phyloP scores from a whole-genome alignment of 805 yeast species.

The Teunomyces atbi region DNA sequence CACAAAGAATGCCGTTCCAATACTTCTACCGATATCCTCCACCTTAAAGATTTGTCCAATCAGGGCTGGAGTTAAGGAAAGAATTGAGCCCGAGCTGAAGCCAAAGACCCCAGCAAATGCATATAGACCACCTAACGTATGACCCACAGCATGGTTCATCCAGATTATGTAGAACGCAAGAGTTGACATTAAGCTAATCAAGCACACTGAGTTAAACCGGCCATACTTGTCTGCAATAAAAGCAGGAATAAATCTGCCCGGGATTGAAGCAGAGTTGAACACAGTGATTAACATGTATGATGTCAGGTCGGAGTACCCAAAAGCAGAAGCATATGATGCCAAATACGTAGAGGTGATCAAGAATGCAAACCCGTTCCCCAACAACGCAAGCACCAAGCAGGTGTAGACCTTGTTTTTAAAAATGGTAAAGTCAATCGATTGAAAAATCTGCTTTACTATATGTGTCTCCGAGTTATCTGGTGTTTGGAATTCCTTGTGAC shows the following conservation, averaged over 20 bases:
- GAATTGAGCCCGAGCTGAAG: slow-evolving; percentile 27
- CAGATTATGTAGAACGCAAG: slow-evolving; percentile 22
- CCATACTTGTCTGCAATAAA: slow-evolving; percentile 25
- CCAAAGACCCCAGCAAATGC: slow-evolving; percentile 26
- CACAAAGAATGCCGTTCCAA: slow-evolving; percentile 20
- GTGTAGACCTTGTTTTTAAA: slow-evolving; percentile 23
- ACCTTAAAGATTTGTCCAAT: slow-evolving; percentile 26
- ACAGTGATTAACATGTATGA: slow-evolving; percentile 22
- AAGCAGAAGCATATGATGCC: slow-evolving; percentile 24
- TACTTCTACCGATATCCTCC: slow-evolving; percentile 23
- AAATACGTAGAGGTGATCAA: slow-evolving; percentile 22
- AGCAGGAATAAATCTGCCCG: slow-evolving; percentile 27
- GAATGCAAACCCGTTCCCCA: slow-evolving; percentile 31
- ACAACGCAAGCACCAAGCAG: slow-evolving; percentile 21
- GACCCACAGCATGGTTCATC: slow-evolving; percentile 26
- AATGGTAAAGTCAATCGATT: slow-evolving; percentile 23
- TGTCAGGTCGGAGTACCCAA: slow-evolving; percentile 17
- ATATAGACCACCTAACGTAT: slow-evolving; percentile 20
- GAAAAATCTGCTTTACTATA: slow-evolving; percentile 15
- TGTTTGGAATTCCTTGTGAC: slow-evolving; percentile 13
- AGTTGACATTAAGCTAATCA: slow-evolving; percentile 18
- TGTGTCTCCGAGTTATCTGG: not conserved
- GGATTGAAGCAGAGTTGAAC: slow-evolving; percentile 24
- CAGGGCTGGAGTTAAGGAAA: slow-evolving; percentile 23
- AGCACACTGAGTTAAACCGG: slow-evolving; percentile 23